These are phyloP conservation scores for Diospyros kaki DNA, from an alignment of 148 eudicot genomes.

Conservation along the genomic window DNA sequence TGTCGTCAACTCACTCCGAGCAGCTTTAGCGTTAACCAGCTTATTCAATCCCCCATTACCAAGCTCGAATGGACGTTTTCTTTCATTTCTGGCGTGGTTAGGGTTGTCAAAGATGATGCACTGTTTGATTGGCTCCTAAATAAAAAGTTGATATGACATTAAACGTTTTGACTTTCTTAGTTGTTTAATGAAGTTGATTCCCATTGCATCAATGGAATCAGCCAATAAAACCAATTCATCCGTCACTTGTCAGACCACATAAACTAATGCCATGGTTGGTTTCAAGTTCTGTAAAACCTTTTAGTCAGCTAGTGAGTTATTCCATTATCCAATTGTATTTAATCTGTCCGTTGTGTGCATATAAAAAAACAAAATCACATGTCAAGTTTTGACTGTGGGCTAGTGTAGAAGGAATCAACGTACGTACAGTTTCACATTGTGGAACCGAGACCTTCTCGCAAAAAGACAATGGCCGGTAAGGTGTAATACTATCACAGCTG, in stretches of 20 bases:
- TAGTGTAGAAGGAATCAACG: neutral
- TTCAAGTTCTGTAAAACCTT: neutral
- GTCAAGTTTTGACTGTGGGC: neutral
- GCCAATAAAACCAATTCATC: too few species aligned
- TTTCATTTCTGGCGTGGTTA: neutral
- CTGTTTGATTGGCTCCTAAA: neutral
- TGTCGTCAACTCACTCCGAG: neutral
- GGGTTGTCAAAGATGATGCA: neutral
- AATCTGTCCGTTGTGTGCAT: neutral
- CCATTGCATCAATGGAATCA: neutral
- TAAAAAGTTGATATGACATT: neutral
- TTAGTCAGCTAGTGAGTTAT: neutral
- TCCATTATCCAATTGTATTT: neutral
- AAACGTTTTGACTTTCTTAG: neutral
- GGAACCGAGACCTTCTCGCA: neutral
- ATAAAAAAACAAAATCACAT: neutral
- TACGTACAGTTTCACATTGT: neutral
- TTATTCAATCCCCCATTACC: neutral
- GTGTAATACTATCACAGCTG: neutral
- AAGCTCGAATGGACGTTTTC: slow-evolving; percentile 4
- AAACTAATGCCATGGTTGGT: neutral
- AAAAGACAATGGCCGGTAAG: slow-evolving; percentile 6
- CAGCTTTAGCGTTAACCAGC: neutral
- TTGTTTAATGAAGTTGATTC: neutral
- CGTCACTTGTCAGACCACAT: neutral